Conservation (phyloP, 345 rosid species). For the Citrus medica region DNA sequence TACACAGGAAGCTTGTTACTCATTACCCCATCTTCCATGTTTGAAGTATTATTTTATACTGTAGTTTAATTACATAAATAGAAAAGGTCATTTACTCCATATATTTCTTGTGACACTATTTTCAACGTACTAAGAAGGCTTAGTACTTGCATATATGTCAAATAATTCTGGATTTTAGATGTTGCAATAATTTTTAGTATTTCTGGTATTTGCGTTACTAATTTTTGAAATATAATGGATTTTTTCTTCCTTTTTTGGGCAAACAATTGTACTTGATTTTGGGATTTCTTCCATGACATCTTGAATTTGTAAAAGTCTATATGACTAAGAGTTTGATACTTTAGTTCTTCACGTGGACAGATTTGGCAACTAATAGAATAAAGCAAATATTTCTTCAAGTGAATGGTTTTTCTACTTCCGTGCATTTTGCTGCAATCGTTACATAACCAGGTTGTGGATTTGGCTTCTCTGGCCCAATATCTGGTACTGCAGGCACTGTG, state of each 20-base stretch:
- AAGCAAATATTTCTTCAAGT: background rate
- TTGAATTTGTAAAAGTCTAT: background rate
- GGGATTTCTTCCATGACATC: background rate
- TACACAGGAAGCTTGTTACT: background rate
- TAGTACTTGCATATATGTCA: background rate
- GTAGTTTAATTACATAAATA: background rate
- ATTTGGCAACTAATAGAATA: background rate
- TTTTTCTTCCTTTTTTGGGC: too few species aligned
- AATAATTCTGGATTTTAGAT: background rate
- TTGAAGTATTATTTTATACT: background rate
- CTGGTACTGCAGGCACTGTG: background rate
- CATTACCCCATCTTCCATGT: background rate
- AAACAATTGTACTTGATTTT: background rate
- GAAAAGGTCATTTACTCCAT: background rate
- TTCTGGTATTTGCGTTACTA: background rate
- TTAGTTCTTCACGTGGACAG: background rate
- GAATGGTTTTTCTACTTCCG: background rate
- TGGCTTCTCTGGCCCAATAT: background rate
- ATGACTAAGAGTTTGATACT: background rate
- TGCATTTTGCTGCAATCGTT: background rate
- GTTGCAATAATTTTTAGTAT: background rate
- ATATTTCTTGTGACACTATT: background rate
- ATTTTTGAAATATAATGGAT: background rate
- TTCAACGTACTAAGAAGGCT: background rate
- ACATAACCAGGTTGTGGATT: background rate